These are phyloP conservation scores for Annulohypoxylon stygium DNA, from an alignment of 495 filamentous ascomycete genomes.

Conservation along the genomic window DNA sequence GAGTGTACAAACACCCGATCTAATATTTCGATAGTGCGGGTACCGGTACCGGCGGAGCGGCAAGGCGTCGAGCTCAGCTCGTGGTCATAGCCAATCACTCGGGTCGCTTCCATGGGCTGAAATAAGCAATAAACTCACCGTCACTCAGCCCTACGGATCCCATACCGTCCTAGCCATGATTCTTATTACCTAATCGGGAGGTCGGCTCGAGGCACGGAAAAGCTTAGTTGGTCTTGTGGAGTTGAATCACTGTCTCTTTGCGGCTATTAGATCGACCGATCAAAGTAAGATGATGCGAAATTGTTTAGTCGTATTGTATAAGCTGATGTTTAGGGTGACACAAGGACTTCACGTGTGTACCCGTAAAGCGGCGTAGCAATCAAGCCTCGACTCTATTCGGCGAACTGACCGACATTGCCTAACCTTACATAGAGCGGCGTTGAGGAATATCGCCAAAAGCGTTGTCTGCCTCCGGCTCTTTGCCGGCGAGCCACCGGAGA, in stretches of 20 bases:
- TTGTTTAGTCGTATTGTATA: constrained; percentile 19
- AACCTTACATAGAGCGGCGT: background rate
- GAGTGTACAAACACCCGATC: background rate
- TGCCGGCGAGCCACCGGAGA: background rate
- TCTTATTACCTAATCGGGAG: constrained; percentile 4
- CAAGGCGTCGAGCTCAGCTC: constrained; percentile 27
- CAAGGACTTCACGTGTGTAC: constrained; percentile 13
- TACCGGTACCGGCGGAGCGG: constrained; percentile 9
- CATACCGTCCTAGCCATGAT: background rate
- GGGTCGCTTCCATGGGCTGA: constrained; percentile 9
- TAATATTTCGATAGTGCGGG: constrained; percentile 9
- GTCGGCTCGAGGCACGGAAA: constrained; percentile 4
- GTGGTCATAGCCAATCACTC: constrained; percentile 15
- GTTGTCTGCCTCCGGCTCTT: background rate
- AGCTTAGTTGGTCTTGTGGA: constrained; percentile 10
- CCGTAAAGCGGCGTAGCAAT: constrained; percentile 10
- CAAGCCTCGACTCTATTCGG: constrained; percentile 14
- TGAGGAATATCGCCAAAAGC: background rate
- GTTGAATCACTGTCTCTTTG: background rate
- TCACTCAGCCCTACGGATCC: constrained; percentile 29
- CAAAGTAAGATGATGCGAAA: constrained; percentile 18
- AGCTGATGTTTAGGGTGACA: constrained; percentile 37
- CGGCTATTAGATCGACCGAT: background rate
- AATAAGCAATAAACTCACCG: background rate
- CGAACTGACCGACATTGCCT: constrained; percentile 4